Base-by-base conservation (phyloP, 805 yeast species). In the Yarrowia sp. region DNA sequence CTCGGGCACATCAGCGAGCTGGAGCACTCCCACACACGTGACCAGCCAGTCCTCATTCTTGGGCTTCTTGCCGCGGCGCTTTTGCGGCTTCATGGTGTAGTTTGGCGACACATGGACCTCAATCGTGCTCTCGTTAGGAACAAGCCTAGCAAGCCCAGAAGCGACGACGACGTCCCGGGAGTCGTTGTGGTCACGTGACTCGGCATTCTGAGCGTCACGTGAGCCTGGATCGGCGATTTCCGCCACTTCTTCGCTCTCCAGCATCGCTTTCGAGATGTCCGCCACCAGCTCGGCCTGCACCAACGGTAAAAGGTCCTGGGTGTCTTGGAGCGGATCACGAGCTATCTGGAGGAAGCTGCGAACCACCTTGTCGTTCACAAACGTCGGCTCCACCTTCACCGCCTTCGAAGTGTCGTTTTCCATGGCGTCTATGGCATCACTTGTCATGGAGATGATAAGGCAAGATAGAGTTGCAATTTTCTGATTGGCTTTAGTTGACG, bases 401-500 rank as follows among this genome's bases (percentile, higher is more conserved):
- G 5, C 21, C 29, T 14, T 32, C n/a, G 21, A 5, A 2, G 8
- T 32, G 29, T n/a, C 29, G 22, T 21, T 47, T 32, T 47, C 39
- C 38, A 47, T 32, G 21, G 39, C 14, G 9, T 7, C 32, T 31
- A 24, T 33, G 4, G 38, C 56, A 33, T 33, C 39, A n/a, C 29
- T 47, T 4, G 56, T 47, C 56, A 47, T 47, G 56, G 16, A 13
- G 24, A 18, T 42, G 55, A 47, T 47, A 31, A 47, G 56, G 56
- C 56, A 21, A 47, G 56, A 47, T 47, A 18, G 29, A 47, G 51
- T 27, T 44, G 29, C 4, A 22, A 9, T n/a, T 21, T 14, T 18
- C 3, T 12, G 29, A 22, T 22, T 6, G 18, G 42, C 42, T 21
- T 38, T 18, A 36, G 24, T 18, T 36, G 41, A 24, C 14, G 14